A percentile compares a stretch with the other conserved stretches of the same genome.
Evolutionary conservation across 2,329 filamentous ascomycete genomes (phyloP).

Genomic region (Paraphoma sp.): DNA sequence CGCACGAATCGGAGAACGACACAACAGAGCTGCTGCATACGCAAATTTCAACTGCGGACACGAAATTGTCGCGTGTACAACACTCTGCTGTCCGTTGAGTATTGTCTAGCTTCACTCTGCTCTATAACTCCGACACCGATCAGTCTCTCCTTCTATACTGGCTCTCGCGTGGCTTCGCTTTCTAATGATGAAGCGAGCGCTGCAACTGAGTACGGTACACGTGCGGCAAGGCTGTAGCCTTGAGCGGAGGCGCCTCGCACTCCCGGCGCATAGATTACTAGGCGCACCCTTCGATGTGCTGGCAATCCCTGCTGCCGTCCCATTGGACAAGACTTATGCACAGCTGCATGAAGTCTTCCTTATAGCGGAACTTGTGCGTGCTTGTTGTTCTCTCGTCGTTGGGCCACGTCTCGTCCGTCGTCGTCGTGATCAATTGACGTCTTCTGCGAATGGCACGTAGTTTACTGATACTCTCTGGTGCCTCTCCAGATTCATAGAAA

Average conservation of each 20-base stretch:
- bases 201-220: conserved; percentile 27
- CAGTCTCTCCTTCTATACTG: not conserved
- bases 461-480: conserved; percentile 12
- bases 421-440: conserved; percentile 23
- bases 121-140: not conserved
- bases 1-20: conserved; percentile 44
- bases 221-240: conserved; percentile 28
- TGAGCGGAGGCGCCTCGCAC: conserved; percentile 33
- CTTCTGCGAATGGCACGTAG: conserved; percentile 32
- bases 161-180: conserved; percentile 16
- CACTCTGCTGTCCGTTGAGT: conserved; percentile 19
- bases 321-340: conserved; percentile 41
- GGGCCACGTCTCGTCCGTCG: conserved; percentile 45
- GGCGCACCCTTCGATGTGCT: conserved; percentile 40
- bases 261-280: conserved; percentile 42
- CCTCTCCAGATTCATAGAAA: conserved; percentile 24
- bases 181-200: conserved; percentile 22
- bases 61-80: conserved; percentile 27
- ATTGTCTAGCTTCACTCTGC: conserved; percentile 9
- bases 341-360: conserved; percentile 31
- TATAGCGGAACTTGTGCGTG: conserved; percentile 45
- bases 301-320: conserved; percentile 34
- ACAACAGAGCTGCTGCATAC: conserved; percentile 37
- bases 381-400: conserved; percentile 37
- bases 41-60: conserved; percentile 28